Conservation (phyloP, 1,139 yeast species). For the Sugiyamaella sp. region DNA sequence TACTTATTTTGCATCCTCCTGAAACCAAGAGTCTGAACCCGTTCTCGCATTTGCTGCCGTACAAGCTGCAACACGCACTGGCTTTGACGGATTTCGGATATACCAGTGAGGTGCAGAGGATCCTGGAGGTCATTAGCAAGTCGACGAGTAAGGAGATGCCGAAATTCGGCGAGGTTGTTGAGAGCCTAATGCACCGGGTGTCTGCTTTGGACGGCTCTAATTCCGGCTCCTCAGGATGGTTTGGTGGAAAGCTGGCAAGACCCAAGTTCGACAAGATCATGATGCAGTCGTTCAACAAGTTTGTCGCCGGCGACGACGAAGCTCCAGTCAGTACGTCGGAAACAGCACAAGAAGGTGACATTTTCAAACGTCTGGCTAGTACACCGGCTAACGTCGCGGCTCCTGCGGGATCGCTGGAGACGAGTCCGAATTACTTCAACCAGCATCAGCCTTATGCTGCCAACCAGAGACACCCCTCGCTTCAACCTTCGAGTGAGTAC, state of each 20-base stretch:
- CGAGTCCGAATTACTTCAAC: conserved; percentile 22
- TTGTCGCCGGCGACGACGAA: conserved; percentile 83
- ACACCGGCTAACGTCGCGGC: conserved; percentile 28
- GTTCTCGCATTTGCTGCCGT: conserved; percentile 57
- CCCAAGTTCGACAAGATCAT: conserved; percentile 81
- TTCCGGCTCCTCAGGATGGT: conserved; percentile 53
- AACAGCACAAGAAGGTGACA: conserved; percentile 53
- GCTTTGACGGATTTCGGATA: conserved; percentile 66
- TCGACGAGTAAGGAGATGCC: conserved; percentile 17
- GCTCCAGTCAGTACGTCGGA: conserved; percentile 35
- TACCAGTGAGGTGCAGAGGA: conserved; percentile 58
- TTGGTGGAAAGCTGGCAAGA: conserved; percentile 63
- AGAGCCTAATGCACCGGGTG: conserved; percentile 38
- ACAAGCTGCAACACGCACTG: conserved; percentile 65
- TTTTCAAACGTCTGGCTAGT: conserved; percentile 63
- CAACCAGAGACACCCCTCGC: conserved; percentile 4
- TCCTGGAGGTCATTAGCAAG: conserved; percentile 54
- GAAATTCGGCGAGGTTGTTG: conserved; percentile 32
- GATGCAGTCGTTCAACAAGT: conserved; percentile 76
- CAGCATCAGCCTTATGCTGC: conserved; percentile 15
- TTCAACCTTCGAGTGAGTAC: conserved; percentile 1
- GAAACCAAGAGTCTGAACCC: conserved; percentile 36
- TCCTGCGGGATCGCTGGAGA: conserved; percentile 15
- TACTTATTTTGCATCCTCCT: conserved; percentile 43
- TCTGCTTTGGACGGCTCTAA: conserved; percentile 41